Evolutionary conservation across 257 asterid species (phyloP).

Genomic region (Scutellaria baicalensis): DNA sequence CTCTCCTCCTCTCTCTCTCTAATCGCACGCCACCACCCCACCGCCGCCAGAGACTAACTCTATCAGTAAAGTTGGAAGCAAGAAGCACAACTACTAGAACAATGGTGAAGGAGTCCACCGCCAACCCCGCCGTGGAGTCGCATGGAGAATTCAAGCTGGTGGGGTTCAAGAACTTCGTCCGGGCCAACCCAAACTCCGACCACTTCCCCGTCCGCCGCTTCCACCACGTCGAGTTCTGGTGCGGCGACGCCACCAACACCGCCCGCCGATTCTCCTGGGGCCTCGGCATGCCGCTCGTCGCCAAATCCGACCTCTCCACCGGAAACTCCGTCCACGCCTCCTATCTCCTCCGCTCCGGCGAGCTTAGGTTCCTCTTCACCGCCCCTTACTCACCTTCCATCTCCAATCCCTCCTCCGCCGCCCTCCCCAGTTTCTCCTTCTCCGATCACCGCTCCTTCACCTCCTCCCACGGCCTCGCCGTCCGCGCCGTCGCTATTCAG

Average conservation of each 20-base stretch:
- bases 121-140: constrained; percentile 17
- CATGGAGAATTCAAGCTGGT: constrained; percentile 35
- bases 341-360: constrained; percentile 72
- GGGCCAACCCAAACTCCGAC: constrained; percentile 65
- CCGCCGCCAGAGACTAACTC: neutral
- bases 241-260: constrained; percentile 82
- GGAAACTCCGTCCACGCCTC: constrained; percentile 88
- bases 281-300: constrained; percentile 70
- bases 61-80: constrained; percentile 5
- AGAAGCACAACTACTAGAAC: neutral
- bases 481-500: constrained; percentile 61
- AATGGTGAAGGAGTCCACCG: constrained; percentile 27
- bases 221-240: constrained; percentile 90
- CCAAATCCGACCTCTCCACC: constrained; percentile 88
- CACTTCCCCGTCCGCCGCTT: constrained; percentile 51
- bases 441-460: constrained; percentile 41
- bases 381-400: constrained; percentile 72
- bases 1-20: constrained; percentile 4
- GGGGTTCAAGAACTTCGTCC: constrained; percentile 53
- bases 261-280: constrained; percentile 83
- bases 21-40: constrained; percentile 6
- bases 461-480: constrained; percentile 71
- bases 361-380: constrained; percentile 63
- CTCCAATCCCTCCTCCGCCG: constrained; percentile 42
- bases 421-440: constrained; percentile 53